A percentile compares a stretch with the other conserved stretches of the same genome.
Evolutionary conservation across 1,284 basidiomycete genomes (phyloP).

Genomic region (Stereum hirsutum): DNA sequence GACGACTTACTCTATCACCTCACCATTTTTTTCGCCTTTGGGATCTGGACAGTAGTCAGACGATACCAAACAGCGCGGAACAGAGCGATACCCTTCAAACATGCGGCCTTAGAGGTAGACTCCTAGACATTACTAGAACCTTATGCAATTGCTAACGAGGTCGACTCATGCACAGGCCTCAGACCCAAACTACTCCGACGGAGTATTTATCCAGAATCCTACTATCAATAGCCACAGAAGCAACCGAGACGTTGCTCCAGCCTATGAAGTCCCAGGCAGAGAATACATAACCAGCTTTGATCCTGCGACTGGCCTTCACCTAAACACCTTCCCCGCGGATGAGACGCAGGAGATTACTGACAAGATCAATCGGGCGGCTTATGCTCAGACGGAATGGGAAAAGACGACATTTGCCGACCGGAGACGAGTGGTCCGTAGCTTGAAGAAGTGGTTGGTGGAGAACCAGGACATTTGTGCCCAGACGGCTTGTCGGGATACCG

Average conservation of each 20-base stretch:
- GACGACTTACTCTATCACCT: conserved; percentile 29
- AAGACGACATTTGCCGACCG: conserved; percentile 71
- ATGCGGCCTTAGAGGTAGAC: conserved; percentile 50
- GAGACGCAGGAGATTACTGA: conserved; percentile 52
- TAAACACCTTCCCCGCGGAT: conserved; percentile 64
- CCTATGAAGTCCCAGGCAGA: conserved; percentile 35
- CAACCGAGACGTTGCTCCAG: conserved; percentile 44
- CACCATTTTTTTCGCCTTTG: conserved; percentile 57
- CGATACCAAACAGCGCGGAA: conserved; percentile 67
- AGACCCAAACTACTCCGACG: conserved; percentile 8
- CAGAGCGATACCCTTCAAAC: conserved; percentile 57
- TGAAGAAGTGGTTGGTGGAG: conserved; percentile 86
- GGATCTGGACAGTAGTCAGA: conserved; percentile 68
- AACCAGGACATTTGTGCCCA: conserved; percentile 81
- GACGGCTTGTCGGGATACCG: conserved; percentile 91
- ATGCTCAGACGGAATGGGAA: conserved; percentile 67
- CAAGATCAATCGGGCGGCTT: conserved; percentile 61
- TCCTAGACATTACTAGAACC: background rate
- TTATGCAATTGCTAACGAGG: conserved; percentile 9
- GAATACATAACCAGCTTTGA: conserved; percentile 86
- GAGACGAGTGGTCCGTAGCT: conserved; percentile 71
- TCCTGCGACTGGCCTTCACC: conserved; percentile 78
- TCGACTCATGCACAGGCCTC: conserved; percentile 5
- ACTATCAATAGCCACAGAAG: conserved; percentile 53
- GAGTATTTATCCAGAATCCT: conserved; percentile 44